Conservation (phyloP, 257 asterid genomes). For the Solanum tarapatanum region DNA sequence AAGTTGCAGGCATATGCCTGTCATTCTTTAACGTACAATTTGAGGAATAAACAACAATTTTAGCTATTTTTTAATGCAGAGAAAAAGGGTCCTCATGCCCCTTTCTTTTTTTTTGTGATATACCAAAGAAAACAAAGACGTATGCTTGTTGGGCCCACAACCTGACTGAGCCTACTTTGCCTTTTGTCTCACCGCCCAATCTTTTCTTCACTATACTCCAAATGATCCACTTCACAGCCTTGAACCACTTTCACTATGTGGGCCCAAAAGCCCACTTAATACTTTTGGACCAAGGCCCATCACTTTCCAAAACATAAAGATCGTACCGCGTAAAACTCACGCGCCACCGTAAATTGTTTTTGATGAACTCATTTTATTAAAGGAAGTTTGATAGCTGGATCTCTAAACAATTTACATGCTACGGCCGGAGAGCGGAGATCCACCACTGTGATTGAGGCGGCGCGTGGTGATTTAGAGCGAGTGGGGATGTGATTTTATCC, state of each 20-base stretch:
- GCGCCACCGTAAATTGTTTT: constrained; percentile 12
- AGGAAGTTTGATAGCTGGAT: background rate
- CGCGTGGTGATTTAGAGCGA: constrained; percentile 7
- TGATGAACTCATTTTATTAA: background rate
- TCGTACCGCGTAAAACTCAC: background rate
- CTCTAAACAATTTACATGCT: background rate
- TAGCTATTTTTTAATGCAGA: background rate
- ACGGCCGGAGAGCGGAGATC: background rate
- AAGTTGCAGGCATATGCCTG: background rate
- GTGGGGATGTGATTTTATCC: background rate
- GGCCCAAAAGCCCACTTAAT: constrained; percentile 24
- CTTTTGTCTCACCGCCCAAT: constrained; percentile 14
- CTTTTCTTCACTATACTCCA: constrained; percentile 11
- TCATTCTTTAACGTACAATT: background rate
- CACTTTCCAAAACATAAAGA: constrained; percentile 3
- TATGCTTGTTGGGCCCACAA: constrained; percentile 33
- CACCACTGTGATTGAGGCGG: constrained; percentile 2
- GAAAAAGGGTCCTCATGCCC: constrained; percentile 7
- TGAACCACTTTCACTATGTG: constrained; percentile 14
- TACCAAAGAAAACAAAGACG: constrained; percentile 18
- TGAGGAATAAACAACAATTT: background rate
- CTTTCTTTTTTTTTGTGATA: background rate
- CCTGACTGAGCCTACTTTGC: constrained; percentile 17
- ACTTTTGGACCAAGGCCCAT: constrained; percentile 5
- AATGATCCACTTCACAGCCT: constrained; percentile 24